Percentiles rank a stretch among this genome's conserved stretches.
Conservation (phyloP, 1,284 basidiomycete species). For the Malassezia arunalokei region DNA sequence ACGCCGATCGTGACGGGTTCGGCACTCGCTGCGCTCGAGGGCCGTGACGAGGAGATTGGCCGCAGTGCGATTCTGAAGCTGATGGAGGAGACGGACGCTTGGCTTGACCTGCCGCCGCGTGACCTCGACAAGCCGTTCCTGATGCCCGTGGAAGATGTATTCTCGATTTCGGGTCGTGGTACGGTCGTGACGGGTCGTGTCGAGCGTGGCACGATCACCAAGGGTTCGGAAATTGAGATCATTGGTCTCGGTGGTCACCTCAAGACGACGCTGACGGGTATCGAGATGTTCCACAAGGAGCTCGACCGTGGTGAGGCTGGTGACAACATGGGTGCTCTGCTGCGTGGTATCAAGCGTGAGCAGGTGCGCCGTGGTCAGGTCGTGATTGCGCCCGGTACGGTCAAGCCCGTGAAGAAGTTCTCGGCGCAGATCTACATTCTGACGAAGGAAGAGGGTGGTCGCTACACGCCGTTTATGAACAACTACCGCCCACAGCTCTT, state of each 20-base stretch:
- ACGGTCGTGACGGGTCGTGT: conserved; percentile 96
- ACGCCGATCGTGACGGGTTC: conserved; percentile 96
- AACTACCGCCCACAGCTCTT: conserved; percentile 76
- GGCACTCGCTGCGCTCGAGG: conserved; percentile 86
- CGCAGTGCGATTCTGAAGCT: conserved; percentile 70
- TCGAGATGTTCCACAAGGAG: conserved; percentile 99
- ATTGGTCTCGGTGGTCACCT: conserved; percentile 70
- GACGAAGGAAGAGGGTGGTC: conserved; percentile 95
- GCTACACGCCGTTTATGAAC: conserved; percentile 91
- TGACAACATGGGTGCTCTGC: conserved; percentile 96
- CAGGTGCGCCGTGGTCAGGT: conserved; percentile 89
- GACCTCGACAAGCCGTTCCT: conserved; percentile 97
- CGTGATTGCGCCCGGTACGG: conserved; percentile 74
- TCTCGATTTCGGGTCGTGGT: conserved; percentile 95
- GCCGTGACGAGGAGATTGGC: conserved; percentile 67
- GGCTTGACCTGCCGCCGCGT: conserved; percentile 90
- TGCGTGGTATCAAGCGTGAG: conserved; percentile 94
- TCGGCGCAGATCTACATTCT: conserved; percentile 49
- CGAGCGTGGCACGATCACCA: conserved; percentile 82
- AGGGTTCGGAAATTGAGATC: conserved; percentile 89
- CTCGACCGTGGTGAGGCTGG: conserved; percentile 94
- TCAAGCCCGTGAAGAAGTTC: conserved; percentile 90
- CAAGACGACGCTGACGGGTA: conserved; percentile 92
- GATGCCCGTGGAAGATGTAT: conserved; percentile 91
- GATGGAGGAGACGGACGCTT: conserved; percentile 75